phyloP scores from a whole-genome alignment of 208 protist species.

The Wallacemonas sp. region DNA sequence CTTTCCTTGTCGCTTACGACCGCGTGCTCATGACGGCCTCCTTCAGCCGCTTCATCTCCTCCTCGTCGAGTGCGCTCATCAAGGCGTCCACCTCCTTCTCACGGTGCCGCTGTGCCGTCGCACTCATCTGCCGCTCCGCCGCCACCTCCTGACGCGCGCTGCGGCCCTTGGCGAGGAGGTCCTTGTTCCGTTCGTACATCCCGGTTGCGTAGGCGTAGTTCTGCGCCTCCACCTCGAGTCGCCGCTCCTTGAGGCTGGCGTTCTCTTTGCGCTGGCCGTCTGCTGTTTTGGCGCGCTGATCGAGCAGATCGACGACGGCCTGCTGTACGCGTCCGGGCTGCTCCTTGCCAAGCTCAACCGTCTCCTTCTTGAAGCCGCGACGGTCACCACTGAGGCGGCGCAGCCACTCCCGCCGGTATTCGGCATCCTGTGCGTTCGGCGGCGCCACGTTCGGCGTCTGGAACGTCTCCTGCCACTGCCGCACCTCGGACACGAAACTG shows the following conservation, averaged over 20 bases:
- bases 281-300: conserved; percentile 19
- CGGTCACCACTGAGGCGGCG: conserved; percentile 30
- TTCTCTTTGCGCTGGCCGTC: conserved; percentile 30
- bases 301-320: conserved; percentile 28
- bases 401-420: conserved; percentile 40
- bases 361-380: conserved; percentile 28
- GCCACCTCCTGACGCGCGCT: conserved; percentile 19
- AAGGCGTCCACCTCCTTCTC: conserved; percentile 29
- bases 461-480: conserved; percentile 35
- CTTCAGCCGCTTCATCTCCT: conserved; percentile 36
- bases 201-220: conserved; percentile 20
- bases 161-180: conserved; percentile 18
- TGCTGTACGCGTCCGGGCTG: conserved; percentile 25
- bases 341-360: conserved; percentile 26
- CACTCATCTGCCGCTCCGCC: conserved; percentile 19
- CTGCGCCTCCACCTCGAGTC: conserved; percentile 24
- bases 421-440: conserved; percentile 24
- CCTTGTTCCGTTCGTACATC: conserved; percentile 28
- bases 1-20: conserved; percentile 1
- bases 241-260: conserved; percentile 15
- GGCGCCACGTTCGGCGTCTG: conserved; percentile 33
- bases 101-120: conserved; percentile 25
- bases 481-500: conserved; percentile 48
- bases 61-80: conserved; percentile 27
- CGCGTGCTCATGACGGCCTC: conserved; percentile 22